Conservation (phyloP, 371 early-diverging fungal species). For the Mucor velutinosus region DNA sequence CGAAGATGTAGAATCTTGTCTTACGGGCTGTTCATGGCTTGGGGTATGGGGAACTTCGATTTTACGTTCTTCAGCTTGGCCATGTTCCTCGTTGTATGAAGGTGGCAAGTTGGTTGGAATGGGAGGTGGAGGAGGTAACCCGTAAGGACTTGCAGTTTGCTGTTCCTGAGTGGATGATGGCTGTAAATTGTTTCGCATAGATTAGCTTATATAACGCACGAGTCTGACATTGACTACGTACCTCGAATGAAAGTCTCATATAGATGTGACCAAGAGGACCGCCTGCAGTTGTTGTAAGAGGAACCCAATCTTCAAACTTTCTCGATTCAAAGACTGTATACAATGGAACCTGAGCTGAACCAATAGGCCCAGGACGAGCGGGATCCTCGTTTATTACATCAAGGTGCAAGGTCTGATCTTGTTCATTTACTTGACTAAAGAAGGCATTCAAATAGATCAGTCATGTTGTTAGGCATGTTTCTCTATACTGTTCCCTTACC, state of each 20-base stretch:
- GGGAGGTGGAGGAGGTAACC: neutral
- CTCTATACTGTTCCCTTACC: constrained; percentile 23
- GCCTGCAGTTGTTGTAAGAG: constrained; percentile 20
- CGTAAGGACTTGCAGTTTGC: neutral
- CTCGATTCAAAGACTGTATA: constrained; percentile 22
- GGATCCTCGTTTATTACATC: constrained; percentile 45
- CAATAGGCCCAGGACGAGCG: constrained; percentile 35
- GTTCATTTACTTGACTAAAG: constrained; percentile 31
- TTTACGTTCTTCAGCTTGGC: constrained; percentile 18
- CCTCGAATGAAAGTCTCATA: constrained; percentile 21
- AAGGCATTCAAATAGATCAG: neutral
- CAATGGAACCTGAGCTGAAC: constrained; percentile 28
- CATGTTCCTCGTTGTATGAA: constrained; percentile 15
- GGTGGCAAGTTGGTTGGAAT: neutral
- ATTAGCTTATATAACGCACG: neutral
- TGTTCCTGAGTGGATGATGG: neutral
- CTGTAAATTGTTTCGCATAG: neutral
- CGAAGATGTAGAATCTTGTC: constrained; percentile 16
- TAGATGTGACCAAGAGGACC: constrained; percentile 27
- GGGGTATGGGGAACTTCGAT: neutral
- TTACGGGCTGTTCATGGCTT: neutral
- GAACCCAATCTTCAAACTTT: constrained; percentile 37
- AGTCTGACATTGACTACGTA: constrained; percentile 1
- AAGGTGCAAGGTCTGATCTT: constrained; percentile 18
- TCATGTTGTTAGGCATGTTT: neutral